A percentile compares a stretch with the other conserved stretches of the same genome.
phyloP scores from a whole-genome alignment of 192 early-diverging fungal genomes.

The Rhizoclosmatium globosum region DNA sequence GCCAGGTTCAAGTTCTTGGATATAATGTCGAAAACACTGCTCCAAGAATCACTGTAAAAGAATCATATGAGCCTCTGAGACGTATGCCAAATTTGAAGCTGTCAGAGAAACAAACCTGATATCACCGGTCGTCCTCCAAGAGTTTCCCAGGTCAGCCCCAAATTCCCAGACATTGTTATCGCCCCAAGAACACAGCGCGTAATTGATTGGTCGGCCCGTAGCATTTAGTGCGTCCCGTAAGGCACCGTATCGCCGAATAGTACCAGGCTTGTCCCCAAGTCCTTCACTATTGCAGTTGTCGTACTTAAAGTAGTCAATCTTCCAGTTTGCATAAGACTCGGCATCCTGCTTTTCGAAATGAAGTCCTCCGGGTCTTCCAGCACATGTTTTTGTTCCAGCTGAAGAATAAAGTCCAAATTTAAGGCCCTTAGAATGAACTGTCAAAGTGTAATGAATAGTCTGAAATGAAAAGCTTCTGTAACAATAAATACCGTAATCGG shows the following conservation, averaged over 20 bases:
- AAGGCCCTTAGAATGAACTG: conserved; percentile 57
- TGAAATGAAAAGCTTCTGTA: not conserved
- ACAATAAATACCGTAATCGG: conserved; percentile 43
- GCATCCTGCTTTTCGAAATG: conserved; percentile 60
- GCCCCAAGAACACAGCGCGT: conserved; percentile 59
- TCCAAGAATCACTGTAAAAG: not conserved
- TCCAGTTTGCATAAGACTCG: conserved; percentile 59
- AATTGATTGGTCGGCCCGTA: conserved; percentile 53
- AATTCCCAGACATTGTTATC: conserved; percentile 50
- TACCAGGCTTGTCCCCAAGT: conserved; percentile 6
- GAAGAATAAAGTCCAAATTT: conserved; percentile 53
- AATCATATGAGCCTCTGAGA: no score
- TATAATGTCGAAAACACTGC: conserved; percentile 41
- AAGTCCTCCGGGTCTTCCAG: conserved; percentile 55
- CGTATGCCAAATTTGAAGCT: not conserved
- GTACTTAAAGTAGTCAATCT: conserved; percentile 68
- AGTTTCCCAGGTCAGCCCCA: conserved; percentile 45
- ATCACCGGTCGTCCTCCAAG: conserved; percentile 43
- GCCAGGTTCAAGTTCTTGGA: conserved; percentile 20
- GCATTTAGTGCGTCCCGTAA: conserved; percentile 55
- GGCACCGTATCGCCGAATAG: conserved; percentile 33
- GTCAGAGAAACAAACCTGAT: conserved; percentile 1
- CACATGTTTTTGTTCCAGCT: conserved; percentile 62
- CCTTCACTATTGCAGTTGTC: conserved; percentile 65
- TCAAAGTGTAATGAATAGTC: not conserved